A percentile compares a stretch with the other conserved stretches of the same genome.
Evolutionary conservation across 495 filamentous ascomycete species (phyloP).

Genomic region (Penicillium salamii): DNA sequence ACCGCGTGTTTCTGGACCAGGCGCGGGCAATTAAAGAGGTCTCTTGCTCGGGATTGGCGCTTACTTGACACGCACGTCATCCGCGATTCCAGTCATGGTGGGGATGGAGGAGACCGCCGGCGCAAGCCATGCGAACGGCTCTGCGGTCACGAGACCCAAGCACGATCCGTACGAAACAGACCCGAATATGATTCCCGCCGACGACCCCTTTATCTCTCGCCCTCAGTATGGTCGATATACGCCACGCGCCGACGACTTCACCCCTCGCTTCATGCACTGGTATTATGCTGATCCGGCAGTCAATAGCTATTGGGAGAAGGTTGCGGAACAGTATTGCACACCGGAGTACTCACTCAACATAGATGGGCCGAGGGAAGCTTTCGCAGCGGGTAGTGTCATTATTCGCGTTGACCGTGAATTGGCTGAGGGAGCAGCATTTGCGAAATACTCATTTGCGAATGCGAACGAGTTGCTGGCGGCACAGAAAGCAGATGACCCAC

Average conservation of each 20-base stretch:
- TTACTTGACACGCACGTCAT: neutral
- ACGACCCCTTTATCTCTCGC: slow-evolving; percentile 37
- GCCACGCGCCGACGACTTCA: slow-evolving; percentile 37
- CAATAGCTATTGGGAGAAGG: slow-evolving; percentile 36
- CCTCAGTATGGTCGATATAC: slow-evolving; percentile 43
- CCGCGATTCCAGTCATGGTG: slow-evolving; percentile 22
- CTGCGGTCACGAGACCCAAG: slow-evolving; percentile 10
- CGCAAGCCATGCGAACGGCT: slow-evolving; percentile 29
- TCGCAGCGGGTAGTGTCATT: slow-evolving; percentile 39
- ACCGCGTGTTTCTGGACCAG: neutral
- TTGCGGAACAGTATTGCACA: slow-evolving; percentile 29
- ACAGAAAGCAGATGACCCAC: slow-evolving; percentile 35
- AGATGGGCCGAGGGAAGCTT: slow-evolving; percentile 31
- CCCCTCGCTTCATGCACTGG: slow-evolving; percentile 36
- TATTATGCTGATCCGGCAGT: slow-evolving; percentile 27
- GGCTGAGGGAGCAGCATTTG: slow-evolving; percentile 20
- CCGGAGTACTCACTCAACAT: slow-evolving; percentile 37
- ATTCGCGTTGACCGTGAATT: slow-evolving; percentile 37
- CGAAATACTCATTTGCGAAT: slow-evolving; percentile 56
- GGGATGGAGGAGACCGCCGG: slow-evolving; percentile 19
- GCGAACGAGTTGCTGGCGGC: slow-evolving; percentile 44
- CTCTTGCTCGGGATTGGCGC: neutral
- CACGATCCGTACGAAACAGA: slow-evolving; percentile 38
- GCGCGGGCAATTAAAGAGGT: neutral
- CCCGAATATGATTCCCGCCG: slow-evolving; percentile 27